Evolutionary conservation across 2,329 filamentous ascomycete genomes (phyloP).

Genomic region (Exophiala sp.): DNA sequence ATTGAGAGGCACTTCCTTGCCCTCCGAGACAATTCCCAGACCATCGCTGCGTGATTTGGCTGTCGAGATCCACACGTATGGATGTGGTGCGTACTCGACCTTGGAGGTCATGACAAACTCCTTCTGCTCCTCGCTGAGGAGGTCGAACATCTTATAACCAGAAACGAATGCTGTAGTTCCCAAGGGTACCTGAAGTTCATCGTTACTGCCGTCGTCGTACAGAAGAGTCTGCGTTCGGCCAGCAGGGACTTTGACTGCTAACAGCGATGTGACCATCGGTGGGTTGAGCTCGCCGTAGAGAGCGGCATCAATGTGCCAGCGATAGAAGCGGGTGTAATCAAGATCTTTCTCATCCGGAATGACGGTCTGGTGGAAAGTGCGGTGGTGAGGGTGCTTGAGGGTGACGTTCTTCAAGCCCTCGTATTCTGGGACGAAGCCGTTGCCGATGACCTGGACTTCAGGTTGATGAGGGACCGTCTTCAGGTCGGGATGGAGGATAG

Average conservation of each 20-base stretch:
- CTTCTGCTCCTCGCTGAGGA: constrained; percentile 63
- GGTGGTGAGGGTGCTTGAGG: constrained; percentile 72
- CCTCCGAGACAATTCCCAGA: constrained; percentile 67
- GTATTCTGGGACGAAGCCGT: constrained; percentile 66
- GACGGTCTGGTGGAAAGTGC: constrained; percentile 66
- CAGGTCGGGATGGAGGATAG: constrained; percentile 71
- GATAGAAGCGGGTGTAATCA: constrained; percentile 48
- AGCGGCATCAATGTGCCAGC: constrained; percentile 51
- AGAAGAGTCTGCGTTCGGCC: constrained; percentile 64
- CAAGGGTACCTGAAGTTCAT: constrained; percentile 65
- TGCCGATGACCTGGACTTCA: constrained; percentile 76
- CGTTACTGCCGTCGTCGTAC: constrained; percentile 68
- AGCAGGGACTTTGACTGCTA: constrained; percentile 69
- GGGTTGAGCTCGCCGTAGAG: constrained; percentile 61
- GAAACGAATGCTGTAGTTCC: constrained; percentile 75
- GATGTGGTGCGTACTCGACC: constrained; percentile 73
- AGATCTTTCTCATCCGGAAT: constrained; percentile 62
- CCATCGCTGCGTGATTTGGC: constrained; percentile 66
- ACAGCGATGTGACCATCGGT: constrained; percentile 66
- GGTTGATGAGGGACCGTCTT: constrained; percentile 78
- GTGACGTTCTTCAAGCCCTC: constrained; percentile 67
- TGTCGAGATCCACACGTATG: constrained; percentile 76
- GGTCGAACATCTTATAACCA: constrained; percentile 67
- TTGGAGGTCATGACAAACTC: constrained; percentile 63
- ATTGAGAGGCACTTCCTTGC: constrained; percentile 56